These are phyloP conservation scores for Xylariaceae sp. DNA, from an alignment of 2,329 filamentous ascomycete genomes.

Conservation along the genomic window DNA sequence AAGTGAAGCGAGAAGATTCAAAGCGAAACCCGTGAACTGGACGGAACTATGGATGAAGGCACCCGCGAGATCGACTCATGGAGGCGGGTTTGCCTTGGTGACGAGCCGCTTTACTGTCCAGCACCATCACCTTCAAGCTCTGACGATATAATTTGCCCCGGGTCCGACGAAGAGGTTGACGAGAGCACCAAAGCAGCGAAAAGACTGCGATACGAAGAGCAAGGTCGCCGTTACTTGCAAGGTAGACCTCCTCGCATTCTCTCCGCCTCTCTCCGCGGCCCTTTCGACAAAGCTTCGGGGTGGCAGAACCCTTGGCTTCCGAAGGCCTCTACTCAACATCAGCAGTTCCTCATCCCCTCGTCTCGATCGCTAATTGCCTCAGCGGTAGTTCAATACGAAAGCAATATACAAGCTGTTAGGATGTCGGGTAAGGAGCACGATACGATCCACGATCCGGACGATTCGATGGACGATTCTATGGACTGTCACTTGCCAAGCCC, in stretches of 20 bases:
- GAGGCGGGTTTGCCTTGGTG: constrained; percentile 36
- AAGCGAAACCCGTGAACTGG: constrained; percentile 10
- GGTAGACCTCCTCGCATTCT: constrained; percentile 64
- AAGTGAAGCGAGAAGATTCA: neutral
- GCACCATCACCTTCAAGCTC: constrained; percentile 41
- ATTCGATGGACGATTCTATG: constrained; percentile 31
- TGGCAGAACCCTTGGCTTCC: constrained; percentile 63
- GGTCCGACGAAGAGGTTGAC: constrained; percentile 65
- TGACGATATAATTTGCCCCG: constrained; percentile 59
- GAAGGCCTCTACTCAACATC: constrained; percentile 20
- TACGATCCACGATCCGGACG: constrained; percentile 17
- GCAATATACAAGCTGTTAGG: constrained; percentile 14
- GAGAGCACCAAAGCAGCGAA: constrained; percentile 55
- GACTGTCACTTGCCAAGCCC: constrained; percentile 51
- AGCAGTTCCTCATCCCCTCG: constrained; percentile 2
- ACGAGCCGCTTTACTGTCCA: constrained; percentile 57
- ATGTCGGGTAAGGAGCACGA: constrained; percentile 7
- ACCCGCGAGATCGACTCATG: constrained; percentile 26
- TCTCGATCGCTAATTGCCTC: constrained; percentile 8
- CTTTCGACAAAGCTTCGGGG: constrained; percentile 59
- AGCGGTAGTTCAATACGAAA: constrained; percentile 17
- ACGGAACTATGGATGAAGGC: constrained; percentile 32
- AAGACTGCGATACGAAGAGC: constrained; percentile 62
- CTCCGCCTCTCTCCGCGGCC: constrained; percentile 67
- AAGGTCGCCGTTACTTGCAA: constrained; percentile 63